phyloP scores from a whole-genome alignment of 2,329 filamentous ascomycete species.

The Hymenoscyphus fraxineus region DNA sequence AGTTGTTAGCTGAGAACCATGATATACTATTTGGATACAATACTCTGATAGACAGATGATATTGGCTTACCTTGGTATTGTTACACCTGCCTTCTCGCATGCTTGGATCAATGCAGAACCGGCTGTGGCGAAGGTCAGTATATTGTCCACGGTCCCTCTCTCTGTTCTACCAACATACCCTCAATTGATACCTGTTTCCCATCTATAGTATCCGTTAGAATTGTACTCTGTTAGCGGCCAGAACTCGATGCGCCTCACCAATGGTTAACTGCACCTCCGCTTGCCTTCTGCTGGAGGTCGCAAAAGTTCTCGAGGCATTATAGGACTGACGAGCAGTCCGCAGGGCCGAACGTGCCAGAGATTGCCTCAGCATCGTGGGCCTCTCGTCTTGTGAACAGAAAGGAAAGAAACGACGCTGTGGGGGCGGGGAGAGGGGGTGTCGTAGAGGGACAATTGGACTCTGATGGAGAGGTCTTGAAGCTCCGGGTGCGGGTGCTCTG shows the following conservation, averaged over 20 bases:
- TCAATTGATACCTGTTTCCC: conserved; percentile 98
- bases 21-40: conserved; percentile 21
- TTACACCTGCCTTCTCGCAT: conserved; percentile 94
- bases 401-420: conserved; percentile 32
- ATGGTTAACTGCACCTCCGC: conserved; percentile 97
- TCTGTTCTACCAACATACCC: conserved; percentile 53
- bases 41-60: conserved; percentile 18
- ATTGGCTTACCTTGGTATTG: conserved; percentile 69
- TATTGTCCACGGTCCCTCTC: conserved; percentile 20
- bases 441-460: conserved; percentile 23
- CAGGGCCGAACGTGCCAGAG: conserved; percentile 65
- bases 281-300: conserved; percentile 70
- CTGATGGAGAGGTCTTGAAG: conserved; percentile 18
- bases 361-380: conserved; percentile 65
- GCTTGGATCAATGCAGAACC: conserved; percentile 97
- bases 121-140: conserved; percentile 56
- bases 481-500: conserved; percentile 8
- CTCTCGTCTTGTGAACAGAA: conserved; percentile 50
- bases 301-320: conserved; percentile 72
- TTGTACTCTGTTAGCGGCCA: conserved; percentile 14
- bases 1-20: neutral
- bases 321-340: conserved; percentile 57
- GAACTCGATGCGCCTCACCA: conserved; percentile 55
- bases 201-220: conserved; percentile 54
- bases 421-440: conserved; percentile 17